Evolutionary conservation across 352 stramenopile genomes (phyloP).

Genomic region (Globisporangium heterothallicum): DNA sequence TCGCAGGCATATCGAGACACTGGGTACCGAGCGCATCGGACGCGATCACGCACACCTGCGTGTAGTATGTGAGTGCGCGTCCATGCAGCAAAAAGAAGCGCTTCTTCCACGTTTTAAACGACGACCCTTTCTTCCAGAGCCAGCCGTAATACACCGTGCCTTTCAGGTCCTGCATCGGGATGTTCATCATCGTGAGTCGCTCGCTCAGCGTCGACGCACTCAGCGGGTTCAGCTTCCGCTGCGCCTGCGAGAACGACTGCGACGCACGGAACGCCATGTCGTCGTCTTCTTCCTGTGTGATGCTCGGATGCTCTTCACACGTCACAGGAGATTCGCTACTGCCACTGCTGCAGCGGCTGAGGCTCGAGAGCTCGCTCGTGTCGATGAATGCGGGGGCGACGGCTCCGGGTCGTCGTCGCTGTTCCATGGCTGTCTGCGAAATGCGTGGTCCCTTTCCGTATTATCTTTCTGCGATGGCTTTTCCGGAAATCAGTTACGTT

Average conservation of each 20-base stretch:
- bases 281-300: neutral
- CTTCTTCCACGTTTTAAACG: constrained; percentile 80
- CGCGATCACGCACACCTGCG: constrained; percentile 58
- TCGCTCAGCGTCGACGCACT: constrained; percentile 35
- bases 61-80: constrained; percentile 64
- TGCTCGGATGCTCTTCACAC: constrained; percentile 9
- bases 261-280: constrained; percentile 16
- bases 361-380: constrained; percentile 10
- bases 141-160: constrained; percentile 64
- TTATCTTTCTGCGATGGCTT: neutral
- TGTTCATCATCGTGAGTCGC: constrained; percentile 57
- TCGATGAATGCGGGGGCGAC: constrained; percentile 13
- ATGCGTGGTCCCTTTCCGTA: neutral
- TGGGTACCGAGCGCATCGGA: constrained; percentile 50
- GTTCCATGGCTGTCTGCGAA: neutral
- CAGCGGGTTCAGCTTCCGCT: constrained; percentile 2
- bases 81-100: constrained; percentile 72
- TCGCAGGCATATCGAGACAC: constrained; percentile 51
- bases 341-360: neutral
- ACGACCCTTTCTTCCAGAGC: constrained; percentile 72
- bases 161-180: constrained; percentile 50
- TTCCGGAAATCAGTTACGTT: neutral
- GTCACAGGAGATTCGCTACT: constrained; percentile 13
- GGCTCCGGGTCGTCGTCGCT: neutral
- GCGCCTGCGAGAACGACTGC: constrained; percentile 8